These are phyloP conservation scores for Leucocoprinus birnbaumii DNA, from an alignment of 768 basidiomycete genomes.

Conservation along the genomic window DNA sequence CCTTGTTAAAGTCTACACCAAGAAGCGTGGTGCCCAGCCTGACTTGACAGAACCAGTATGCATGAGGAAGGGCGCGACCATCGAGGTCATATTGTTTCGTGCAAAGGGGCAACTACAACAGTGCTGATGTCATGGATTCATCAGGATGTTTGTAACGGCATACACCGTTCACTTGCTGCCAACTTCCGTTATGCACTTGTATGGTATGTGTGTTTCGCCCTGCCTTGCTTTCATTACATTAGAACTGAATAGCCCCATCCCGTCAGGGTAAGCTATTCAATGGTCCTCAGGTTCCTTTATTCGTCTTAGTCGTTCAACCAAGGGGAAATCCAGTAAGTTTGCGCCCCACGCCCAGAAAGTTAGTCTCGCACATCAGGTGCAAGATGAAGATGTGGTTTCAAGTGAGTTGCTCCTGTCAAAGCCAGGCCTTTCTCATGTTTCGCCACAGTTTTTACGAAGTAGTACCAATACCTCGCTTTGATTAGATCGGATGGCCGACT, in stretches of 20 bases:
- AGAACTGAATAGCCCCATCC: background rate
- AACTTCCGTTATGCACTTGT: constrained; percentile 96
- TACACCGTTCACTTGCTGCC: constrained; percentile 83
- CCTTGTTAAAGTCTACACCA: constrained; percentile 92
- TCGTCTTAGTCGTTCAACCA: constrained; percentile 4
- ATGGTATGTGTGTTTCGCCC: constrained; percentile 55
- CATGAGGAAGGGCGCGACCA: constrained; percentile 86
- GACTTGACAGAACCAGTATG: constrained; percentile 91
- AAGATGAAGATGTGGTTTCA: constrained; percentile 87
- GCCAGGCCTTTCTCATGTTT: constrained; percentile 27
- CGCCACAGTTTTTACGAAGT: constrained; percentile 29
- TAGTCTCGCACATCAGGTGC: constrained; percentile 77
- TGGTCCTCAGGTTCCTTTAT: background rate
- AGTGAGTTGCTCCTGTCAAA: constrained; percentile 46
- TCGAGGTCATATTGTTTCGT: constrained; percentile 55
- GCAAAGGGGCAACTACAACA: background rate
- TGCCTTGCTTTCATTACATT: background rate
- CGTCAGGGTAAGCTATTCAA: constrained; percentile 5
- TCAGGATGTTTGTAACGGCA: constrained; percentile 87
- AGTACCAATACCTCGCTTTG: background rate
- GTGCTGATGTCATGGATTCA: background rate
- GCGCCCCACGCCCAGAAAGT: constrained; percentile 93
- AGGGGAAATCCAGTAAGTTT: constrained; percentile 96
- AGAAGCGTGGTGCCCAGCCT: constrained; percentile 93
- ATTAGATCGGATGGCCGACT: no score